Evolutionary conservation across 805 yeast species (phyloP).

Genomic region (Sungouiozyma intestinalis): DNA sequence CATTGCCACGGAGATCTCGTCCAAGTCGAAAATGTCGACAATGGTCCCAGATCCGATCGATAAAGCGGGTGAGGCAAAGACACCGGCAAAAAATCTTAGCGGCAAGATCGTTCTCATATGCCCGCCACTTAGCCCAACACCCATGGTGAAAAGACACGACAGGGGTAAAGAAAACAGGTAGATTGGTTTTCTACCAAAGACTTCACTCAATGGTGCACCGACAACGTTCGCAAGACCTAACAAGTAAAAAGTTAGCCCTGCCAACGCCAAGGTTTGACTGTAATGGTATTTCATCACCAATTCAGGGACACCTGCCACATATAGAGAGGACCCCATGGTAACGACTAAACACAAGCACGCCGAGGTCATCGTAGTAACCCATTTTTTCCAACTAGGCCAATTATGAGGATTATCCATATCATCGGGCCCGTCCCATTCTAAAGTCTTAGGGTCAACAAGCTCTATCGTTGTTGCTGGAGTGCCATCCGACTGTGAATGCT

Average conservation of each 20-base stretch:
- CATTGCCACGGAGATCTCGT: constrained; percentile 63
- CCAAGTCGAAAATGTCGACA: constrained; percentile 62
- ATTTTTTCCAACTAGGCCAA: constrained; percentile 55
- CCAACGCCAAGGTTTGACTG: constrained; percentile 48
- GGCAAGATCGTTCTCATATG: constrained; percentile 53
- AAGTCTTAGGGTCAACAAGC: constrained; percentile 29
- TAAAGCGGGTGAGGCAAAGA: constrained; percentile 71
- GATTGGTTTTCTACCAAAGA: constrained; percentile 55
- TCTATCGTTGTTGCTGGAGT: neutral
- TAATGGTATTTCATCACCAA: constrained; percentile 38
- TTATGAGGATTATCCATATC: constrained; percentile 59
- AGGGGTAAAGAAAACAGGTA: constrained; percentile 50
- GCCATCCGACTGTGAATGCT: neutral
- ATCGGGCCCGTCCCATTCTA: constrained; percentile 52
- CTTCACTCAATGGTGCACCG: constrained; percentile 64
- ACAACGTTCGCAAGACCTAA: constrained; percentile 65
- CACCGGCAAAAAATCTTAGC: constrained; percentile 63
- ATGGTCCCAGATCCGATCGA: constrained; percentile 82
- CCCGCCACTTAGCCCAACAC: constrained; percentile 52
- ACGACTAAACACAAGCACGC: constrained; percentile 59
- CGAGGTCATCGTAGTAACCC: constrained; percentile 55
- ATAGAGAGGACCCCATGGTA: constrained; percentile 67
- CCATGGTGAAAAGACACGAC: constrained; percentile 65
- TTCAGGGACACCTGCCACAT: constrained; percentile 53
- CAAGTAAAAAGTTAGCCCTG: constrained; percentile 62